Conservation (phyloP, 805 yeast species). For the Priceomyces medius region DNA sequence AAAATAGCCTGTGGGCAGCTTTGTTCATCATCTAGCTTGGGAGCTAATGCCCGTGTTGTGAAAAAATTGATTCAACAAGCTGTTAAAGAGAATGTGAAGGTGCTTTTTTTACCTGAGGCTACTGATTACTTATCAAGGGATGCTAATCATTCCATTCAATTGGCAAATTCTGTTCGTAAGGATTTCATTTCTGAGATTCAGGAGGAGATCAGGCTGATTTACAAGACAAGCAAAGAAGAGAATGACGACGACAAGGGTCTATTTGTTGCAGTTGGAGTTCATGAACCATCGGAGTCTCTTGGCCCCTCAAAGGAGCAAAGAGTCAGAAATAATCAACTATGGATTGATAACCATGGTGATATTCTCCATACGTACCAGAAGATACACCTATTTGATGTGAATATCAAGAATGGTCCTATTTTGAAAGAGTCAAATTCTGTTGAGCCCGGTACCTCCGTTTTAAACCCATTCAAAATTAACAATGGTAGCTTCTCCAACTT, state of each 20-base stretch:
- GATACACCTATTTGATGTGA: conserved; percentile 86
- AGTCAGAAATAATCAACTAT: conserved; percentile 70
- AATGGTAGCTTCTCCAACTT: conserved; percentile 12
- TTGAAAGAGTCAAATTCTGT: conserved; percentile 76
- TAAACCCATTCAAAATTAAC: conserved; percentile 55
- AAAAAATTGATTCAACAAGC: conserved; percentile 64
- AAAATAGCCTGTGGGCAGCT: conserved; percentile 81
- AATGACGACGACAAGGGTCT: conserved; percentile 38
- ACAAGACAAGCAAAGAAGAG: conserved; percentile 9
- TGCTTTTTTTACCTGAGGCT: conserved; percentile 90
- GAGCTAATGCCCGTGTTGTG: conserved; percentile 59
- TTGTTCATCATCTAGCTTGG: conserved; percentile 65
- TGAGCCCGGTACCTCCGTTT: conserved; percentile 65
- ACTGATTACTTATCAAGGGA: conserved; percentile 79
- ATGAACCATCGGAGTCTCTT: conserved; percentile 57
- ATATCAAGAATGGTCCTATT: conserved; percentile 77
- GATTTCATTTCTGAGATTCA: conserved; percentile 46
- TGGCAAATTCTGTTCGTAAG: conserved; percentile 48
- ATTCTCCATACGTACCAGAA: conserved; percentile 75
- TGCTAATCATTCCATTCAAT: conserved; percentile 58
- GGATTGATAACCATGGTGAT: conserved; percentile 65
- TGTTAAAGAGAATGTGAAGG: conserved; percentile 54
- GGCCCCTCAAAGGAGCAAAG: conserved; percentile 24
- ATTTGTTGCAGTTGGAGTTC: conserved; percentile 83
- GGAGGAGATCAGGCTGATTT: conserved; percentile 41